These are phyloP conservation scores for Geotrichum armillariae DNA, from an alignment of 1,139 yeast genomes.

Conservation along the genomic window DNA sequence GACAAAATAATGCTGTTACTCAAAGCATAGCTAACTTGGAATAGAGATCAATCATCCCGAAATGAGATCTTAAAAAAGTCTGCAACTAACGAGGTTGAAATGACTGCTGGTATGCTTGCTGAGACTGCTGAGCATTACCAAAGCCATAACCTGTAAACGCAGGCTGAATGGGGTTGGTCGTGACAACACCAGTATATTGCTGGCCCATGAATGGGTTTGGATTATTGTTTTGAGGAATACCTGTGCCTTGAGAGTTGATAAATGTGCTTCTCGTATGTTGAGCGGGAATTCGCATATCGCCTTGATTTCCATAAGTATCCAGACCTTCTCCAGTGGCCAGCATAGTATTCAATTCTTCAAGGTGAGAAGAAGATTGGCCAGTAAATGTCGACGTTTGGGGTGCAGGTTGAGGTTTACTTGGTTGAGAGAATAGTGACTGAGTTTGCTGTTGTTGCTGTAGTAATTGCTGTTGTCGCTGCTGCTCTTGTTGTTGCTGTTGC, in stretches of 20 bases:
- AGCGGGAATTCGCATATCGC: slow-evolving; percentile 85
- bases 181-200: slow-evolving; percentile 74
- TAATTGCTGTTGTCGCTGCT: slow-evolving; percentile 35
- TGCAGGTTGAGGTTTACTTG: slow-evolving; percentile 24
- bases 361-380: slow-evolving; percentile 40
- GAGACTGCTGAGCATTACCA: slow-evolving; percentile 60
- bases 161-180: slow-evolving; percentile 56
- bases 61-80: too few species aligned
- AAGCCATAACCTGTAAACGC: slow-evolving; percentile 91
- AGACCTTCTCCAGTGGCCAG: slow-evolving; percentile 88
- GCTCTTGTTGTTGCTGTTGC: slow-evolving; percentile 38
- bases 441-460: slow-evolving; percentile 1
- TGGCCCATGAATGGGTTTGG: slow-evolving; percentile 63
- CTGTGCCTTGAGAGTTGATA: slow-evolving; percentile 86
- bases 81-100: slow-evolving; percentile 27
- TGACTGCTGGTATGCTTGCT: slow-evolving; percentile 34
- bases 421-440: not conserved
- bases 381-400: slow-evolving; percentile 8
- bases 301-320: slow-evolving; percentile 95
- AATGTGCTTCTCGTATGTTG: slow-evolving; percentile 86
- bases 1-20: too few species aligned
- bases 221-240: slow-evolving; percentile 43
- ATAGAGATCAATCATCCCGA: too few species aligned
- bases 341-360: slow-evolving; percentile 73
- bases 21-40: too few species aligned